Evolutionary conservation across 805 yeast species (phyloP).

Genomic region (Scheffersomyces spartinae): DNA sequence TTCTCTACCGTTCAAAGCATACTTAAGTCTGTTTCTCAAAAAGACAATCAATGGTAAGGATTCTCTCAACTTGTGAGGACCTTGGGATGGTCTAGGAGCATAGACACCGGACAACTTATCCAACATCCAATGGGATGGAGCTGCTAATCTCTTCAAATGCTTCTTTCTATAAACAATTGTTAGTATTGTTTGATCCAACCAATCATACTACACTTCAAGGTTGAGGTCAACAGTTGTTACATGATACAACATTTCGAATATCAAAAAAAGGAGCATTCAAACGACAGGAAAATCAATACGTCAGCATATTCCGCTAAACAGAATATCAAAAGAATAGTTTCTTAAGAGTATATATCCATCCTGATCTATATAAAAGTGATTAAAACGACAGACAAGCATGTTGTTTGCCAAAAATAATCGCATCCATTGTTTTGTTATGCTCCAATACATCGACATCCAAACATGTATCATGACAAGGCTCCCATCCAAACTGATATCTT

Average conservation of each 20-base stretch:
- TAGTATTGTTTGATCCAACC: slow-evolving; percentile 11
- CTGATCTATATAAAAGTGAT: background rate
- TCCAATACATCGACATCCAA: slow-evolving; percentile 8
- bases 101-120: slow-evolving; percentile 99
- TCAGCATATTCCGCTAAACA: too few relatives aligned
- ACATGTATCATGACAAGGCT: slow-evolving; percentile 38
- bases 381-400: background rate
- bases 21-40: slow-evolving; percentile 97
- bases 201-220: slow-evolving; percentile 1
- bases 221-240: background rate
- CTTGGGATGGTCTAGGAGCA: slow-evolving; percentile 99
- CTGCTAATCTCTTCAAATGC: slow-evolving; percentile 99
- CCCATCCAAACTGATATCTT: slow-evolving; percentile 27
- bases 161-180: slow-evolving; percentile 57
- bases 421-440: background rate
- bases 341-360: slow-evolving; percentile 1
- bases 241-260: background rate
- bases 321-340: too few relatives aligned
- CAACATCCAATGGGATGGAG: slow-evolving; percentile 99
- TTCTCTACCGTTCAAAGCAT: slow-evolving; percentile 98
- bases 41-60: slow-evolving; percentile 94
- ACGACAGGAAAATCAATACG: too few relatives aligned
- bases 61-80: slow-evolving; percentile 99
- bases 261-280: background rate
- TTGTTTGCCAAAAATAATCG: background rate